Evolutionary conservation across 1,284 basidiomycete genomes (phyloP).

Genomic region (Caloboletus firmus): DNA sequence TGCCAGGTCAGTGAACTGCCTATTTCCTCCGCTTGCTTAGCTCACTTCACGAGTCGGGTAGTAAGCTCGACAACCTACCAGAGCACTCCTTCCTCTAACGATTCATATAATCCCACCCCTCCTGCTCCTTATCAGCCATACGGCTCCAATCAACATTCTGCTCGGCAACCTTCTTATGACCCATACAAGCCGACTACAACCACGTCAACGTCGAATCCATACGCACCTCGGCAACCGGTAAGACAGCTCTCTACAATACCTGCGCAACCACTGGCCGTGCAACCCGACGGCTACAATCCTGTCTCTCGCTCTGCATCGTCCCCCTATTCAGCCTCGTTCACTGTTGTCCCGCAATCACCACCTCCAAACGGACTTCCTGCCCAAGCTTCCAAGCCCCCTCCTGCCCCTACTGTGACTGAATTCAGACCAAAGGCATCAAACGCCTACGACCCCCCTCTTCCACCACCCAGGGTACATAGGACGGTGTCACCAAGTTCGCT

Average conservation of each 20-base stretch:
- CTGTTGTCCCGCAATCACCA: slow-evolving; percentile 12
- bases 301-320: slow-evolving; percentile 23
- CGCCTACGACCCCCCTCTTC: slow-evolving; percentile 80
- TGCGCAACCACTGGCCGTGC: slow-evolving; percentile 15
- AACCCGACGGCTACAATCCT: slow-evolving; percentile 14
- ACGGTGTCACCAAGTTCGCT: slow-evolving; percentile 28
- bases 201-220: slow-evolving; percentile 16
- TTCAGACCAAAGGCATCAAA: slow-evolving; percentile 65
- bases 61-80: slow-evolving; percentile 15
- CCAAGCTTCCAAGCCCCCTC: slow-evolving; percentile 36
- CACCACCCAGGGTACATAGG: slow-evolving; percentile 46
- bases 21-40: neutral
- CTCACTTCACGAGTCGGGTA: slow-evolving; percentile 13
- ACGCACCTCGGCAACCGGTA: slow-evolving; percentile 13
- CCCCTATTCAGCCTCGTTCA: slow-evolving; percentile 22
- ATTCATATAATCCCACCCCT: slow-evolving; percentile 22
- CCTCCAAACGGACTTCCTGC: slow-evolving; percentile 16
- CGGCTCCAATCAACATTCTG: slow-evolving; percentile 14
- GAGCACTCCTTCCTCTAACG: slow-evolving; percentile 11
- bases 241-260: slow-evolving; percentile 22
- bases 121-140: slow-evolving; percentile 16
- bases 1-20: slow-evolving; percentile 27
- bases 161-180: slow-evolving; percentile 24
- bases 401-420: slow-evolving; percentile 38
- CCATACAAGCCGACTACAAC: slow-evolving; percentile 36